Conservation (phyloP, 371 early-diverging fungal genomes). For the Paraphysoderma sedebokerense region DNA sequence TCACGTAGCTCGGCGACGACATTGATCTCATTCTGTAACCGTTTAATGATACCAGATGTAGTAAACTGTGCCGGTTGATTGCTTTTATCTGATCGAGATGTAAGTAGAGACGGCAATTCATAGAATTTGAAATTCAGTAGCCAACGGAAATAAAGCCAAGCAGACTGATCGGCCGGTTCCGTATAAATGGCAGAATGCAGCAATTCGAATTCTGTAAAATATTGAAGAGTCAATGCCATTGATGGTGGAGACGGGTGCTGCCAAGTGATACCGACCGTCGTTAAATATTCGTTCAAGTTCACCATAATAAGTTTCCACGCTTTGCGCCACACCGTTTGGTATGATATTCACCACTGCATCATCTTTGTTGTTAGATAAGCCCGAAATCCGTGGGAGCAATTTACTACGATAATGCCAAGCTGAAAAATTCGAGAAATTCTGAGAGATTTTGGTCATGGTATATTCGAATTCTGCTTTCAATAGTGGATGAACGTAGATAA, state of each 20-base stretch:
- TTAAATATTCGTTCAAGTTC: too few relatives aligned
- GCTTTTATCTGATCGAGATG: background rate
- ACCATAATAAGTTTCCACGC: too few relatives aligned
- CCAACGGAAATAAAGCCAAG: constrained; percentile 90
- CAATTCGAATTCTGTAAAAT: constrained; percentile 49
- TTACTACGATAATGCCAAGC: constrained; percentile 94
- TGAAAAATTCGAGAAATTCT: constrained; percentile 84
- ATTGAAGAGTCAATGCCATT: too few relatives aligned
- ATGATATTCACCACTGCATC: background rate
- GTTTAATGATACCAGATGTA: constrained; percentile 14
- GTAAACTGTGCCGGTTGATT: constrained; percentile 6
- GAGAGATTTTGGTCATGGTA: constrained; percentile 65
- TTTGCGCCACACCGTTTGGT: too few relatives aligned
- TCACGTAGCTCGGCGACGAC: constrained; percentile 60
- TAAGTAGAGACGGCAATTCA: background rate
- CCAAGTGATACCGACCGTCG: too few relatives aligned
- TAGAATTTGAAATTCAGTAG: constrained; percentile 20
- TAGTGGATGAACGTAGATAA: constrained; percentile 10
- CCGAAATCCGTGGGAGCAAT: constrained; percentile 42
- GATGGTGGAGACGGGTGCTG: too few relatives aligned
- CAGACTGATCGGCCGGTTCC: constrained; percentile 91
- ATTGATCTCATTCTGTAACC: constrained; percentile 38
- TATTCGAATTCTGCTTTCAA: constrained; percentile 53
- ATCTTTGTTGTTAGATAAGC: background rate
- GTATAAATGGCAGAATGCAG: constrained; percentile 79